These are phyloP conservation scores for Penicillium olsonii DNA, from an alignment of 2,329 filamentous ascomycete species.

Conservation along the genomic window DNA sequence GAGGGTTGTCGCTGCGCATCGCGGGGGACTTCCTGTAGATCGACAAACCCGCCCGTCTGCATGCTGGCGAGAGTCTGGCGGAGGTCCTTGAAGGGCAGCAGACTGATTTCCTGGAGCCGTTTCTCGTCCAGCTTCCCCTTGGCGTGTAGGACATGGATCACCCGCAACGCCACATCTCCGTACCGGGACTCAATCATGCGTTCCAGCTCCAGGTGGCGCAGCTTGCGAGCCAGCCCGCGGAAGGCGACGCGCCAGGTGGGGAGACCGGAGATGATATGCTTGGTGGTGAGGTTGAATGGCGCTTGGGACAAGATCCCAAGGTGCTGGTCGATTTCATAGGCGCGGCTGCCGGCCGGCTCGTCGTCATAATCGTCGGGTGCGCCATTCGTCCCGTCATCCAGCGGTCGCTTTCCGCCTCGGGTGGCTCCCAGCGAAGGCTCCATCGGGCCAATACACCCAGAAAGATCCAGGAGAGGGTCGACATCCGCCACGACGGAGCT, in stretches of 20 bases:
- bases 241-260: constrained; percentile 86
- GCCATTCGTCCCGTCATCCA: constrained; percentile 27
- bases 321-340: constrained; percentile 41
- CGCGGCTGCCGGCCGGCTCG: constrained; percentile 28
- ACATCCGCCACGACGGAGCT: constrained; percentile 39
- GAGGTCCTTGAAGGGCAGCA: constrained; percentile 83
- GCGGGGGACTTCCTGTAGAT: constrained; percentile 91
- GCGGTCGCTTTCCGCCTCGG: constrained; percentile 34
- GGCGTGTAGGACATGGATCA: constrained; percentile 81
- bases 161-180: constrained; percentile 72
- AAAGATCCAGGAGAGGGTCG: constrained; percentile 39
- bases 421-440: constrained; percentile 25
- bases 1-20: constrained; percentile 80
- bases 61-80: constrained; percentile 82
- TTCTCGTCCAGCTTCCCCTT: constrained; percentile 97
- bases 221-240: constrained; percentile 65
- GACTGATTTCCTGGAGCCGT: constrained; percentile 73
- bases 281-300: constrained; percentile 39
- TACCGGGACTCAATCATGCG: constrained; percentile 76
- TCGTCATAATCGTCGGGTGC: constrained; percentile 49
- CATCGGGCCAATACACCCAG: constrained; percentile 37
- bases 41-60: constrained; percentile 81
- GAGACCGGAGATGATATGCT: constrained; percentile 49
- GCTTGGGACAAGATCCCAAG: constrained; percentile 53
- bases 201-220: constrained; percentile 79